Percentiles rank a stretch among this genome's conserved stretches.
phyloP scores from a whole-genome alignment of 306 rosid species.

The Dalbergia cochinchinensis region DNA sequence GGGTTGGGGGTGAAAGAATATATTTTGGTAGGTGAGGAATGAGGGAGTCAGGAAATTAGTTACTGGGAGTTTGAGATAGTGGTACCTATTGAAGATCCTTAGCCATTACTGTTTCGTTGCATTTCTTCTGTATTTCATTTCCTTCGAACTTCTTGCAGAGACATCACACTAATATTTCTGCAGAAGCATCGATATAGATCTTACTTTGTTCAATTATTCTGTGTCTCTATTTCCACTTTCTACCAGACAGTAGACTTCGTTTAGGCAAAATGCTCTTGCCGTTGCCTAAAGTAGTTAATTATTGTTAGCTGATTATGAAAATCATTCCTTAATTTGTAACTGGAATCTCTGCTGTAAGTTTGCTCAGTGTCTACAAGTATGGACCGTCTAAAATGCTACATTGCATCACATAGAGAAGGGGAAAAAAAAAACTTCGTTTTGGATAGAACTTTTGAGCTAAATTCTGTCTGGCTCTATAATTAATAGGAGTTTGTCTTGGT shows the following conservation, averaged over 20 bases:
- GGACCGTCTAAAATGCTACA: not conserved
- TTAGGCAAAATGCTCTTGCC: not conserved
- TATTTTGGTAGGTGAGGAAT: no score
- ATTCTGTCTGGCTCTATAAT: not conserved
- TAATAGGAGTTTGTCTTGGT: not conserved
- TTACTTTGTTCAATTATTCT: no score
- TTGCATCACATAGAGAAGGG: not conserved
- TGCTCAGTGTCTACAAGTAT: not conserved
- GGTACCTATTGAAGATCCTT: no score
- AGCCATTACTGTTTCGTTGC: no score
- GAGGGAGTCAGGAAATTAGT: no score
- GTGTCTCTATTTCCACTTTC: no score
- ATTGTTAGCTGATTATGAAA: slow-evolving; percentile 20
- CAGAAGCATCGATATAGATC: no score
- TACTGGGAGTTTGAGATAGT: no score
- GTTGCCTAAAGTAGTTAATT: not conserved
- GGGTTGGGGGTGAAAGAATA: no score
- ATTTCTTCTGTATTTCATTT: no score
- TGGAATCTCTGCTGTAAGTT: not conserved
- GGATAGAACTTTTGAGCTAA: not conserved
- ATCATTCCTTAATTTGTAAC: not conserved
- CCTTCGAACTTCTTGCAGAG: no score
- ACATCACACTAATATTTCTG: no score
- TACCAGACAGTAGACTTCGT: not conserved
- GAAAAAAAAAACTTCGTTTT: not conserved